These are phyloP conservation scores for Pseudocercospora musae DNA, from an alignment of 2,329 filamentous ascomycete genomes.

Conservation along the genomic window DNA sequence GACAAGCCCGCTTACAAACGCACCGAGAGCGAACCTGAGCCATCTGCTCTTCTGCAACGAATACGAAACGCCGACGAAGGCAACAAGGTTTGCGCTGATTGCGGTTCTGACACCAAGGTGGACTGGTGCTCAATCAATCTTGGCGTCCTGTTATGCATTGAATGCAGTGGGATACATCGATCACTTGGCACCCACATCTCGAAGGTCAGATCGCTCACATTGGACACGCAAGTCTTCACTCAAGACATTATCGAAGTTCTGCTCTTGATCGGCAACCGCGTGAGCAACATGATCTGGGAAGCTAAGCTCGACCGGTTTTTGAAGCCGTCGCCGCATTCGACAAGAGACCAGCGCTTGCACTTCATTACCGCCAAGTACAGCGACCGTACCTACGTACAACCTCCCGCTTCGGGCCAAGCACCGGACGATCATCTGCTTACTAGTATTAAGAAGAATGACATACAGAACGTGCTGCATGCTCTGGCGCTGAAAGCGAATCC, in stretches of 20 bases:
- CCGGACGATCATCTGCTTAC: conserved; percentile 86
- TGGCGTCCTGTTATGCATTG: conserved; percentile 92
- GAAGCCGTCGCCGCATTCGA: conserved; percentile 75
- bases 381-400: conserved; percentile 75
- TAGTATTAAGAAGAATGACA: conserved; percentile 93
- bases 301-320: conserved; percentile 68
- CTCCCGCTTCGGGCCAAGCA: conserved; percentile 61
- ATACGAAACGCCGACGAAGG: conserved; percentile 87
- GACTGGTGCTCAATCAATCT: conserved; percentile 99
- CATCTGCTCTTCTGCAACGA: conserved; percentile 73
- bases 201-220: conserved; percentile 89
- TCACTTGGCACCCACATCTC: conserved; percentile 96
- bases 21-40: conserved; percentile 74
- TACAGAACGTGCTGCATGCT: conserved; percentile 87
- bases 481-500: conserved; percentile 82
- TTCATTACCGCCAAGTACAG: conserved; percentile 97
- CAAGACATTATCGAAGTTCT: conserved; percentile 94
- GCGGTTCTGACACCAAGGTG: conserved; percentile 84
- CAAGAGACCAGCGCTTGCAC: conserved; percentile 82
- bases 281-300: conserved; percentile 97
- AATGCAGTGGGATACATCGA: conserved; percentile 95
- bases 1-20: conserved; percentile 72
- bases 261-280: conserved; percentile 83
- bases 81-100: conserved; percentile 92
- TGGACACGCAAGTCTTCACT: conserved; percentile 95